Percentiles rank a stretch among this genome's conserved stretches.
These are phyloP conservation scores for Colletotrichum chlorophyti DNA, from an alignment of 2,329 filamentous ascomycete species.

Conservation along the genomic window DNA sequence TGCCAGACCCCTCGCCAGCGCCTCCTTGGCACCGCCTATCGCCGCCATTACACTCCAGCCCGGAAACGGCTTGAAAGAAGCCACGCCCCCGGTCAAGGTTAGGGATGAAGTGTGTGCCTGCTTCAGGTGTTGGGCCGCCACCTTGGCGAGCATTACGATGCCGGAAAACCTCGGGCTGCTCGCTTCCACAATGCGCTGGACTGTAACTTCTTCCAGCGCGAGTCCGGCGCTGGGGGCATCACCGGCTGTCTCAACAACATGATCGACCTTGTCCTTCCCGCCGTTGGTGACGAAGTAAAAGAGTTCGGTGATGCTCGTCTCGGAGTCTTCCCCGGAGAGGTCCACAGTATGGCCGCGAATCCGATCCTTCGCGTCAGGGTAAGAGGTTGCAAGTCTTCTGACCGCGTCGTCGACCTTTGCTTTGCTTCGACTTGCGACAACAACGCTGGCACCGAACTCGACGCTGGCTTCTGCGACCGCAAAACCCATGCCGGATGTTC, in stretches of 20 bases:
- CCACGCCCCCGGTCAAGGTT: slow-evolving; percentile 62
- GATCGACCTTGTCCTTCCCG: slow-evolving; percentile 53
- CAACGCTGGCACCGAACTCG: slow-evolving; percentile 61
- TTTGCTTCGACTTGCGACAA: slow-evolving; percentile 68
- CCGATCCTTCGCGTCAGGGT: background rate
- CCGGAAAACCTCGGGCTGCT: slow-evolving; percentile 57
- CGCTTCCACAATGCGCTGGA: slow-evolving; percentile 40
- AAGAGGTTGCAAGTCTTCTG: background rate
- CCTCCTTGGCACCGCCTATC: slow-evolving; percentile 57
- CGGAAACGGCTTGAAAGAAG: slow-evolving; percentile 56
- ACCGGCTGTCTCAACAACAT: slow-evolving; percentile 57
- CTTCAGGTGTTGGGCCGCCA: slow-evolving; percentile 51
- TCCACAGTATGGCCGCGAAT: background rate
- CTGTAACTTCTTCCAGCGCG: slow-evolving; percentile 45
- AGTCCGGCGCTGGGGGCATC: slow-evolving; percentile 41
- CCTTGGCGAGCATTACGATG: slow-evolving; percentile 59
- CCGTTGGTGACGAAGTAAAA: slow-evolving; percentile 51
- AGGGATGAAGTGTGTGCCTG: slow-evolving; percentile 52
- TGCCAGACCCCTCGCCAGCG: slow-evolving; percentile 62
- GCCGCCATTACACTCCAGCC: slow-evolving; percentile 57
- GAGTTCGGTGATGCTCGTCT: slow-evolving; percentile 56
- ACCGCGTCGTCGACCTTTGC: slow-evolving; percentile 41
- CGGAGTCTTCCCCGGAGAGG: background rate
- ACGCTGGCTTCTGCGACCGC: slow-evolving; percentile 64
- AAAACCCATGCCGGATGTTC: slow-evolving; percentile 68